These are phyloP conservation scores for Lipomyces anomalus DNA, from an alignment of 805 yeast genomes.

Conservation along the genomic window DNA sequence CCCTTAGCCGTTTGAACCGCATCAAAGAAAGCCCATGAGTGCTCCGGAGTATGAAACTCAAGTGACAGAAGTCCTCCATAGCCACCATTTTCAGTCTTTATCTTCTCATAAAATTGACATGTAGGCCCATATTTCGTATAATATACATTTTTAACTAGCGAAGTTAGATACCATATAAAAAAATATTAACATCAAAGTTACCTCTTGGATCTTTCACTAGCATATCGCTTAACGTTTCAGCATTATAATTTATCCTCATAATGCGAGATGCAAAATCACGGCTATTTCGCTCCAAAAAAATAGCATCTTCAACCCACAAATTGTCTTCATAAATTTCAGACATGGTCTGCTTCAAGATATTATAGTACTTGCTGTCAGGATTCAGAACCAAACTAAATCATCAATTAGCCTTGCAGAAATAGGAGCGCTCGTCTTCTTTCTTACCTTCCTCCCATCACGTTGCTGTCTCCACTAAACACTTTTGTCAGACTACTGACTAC, in stretches of 20 bases:
- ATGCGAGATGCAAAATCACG: conserved; percentile 75
- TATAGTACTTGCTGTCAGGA: conserved; percentile 51
- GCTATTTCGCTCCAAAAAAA: conserved; percentile 85
- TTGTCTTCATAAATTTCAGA: conserved; percentile 62
- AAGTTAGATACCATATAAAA: conserved; percentile 30
- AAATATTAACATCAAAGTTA: no score
- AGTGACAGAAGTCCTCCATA: conserved; percentile 79
- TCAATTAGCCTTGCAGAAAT: background rate
- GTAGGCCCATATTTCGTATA: conserved; percentile 61
- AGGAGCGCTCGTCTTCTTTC: background rate
- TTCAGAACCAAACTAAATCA: conserved; percentile 57
- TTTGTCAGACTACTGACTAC: conserved; percentile 84
- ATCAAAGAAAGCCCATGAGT: conserved; percentile 65
- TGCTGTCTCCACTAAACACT: conserved; percentile 88
- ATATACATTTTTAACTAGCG: conserved; percentile 55
- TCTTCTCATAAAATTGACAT: conserved; percentile 58
- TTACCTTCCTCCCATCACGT: conserved; percentile 93
- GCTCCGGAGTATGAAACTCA: conserved; percentile 52
- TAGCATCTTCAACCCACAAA: conserved; percentile 92
- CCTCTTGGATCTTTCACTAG: conserved; percentile 22
- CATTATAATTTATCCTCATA: conserved; percentile 36
- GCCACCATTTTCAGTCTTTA: conserved; percentile 63
- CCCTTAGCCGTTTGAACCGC: conserved; percentile 64
- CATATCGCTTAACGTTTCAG: conserved; percentile 36
- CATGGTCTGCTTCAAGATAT: conserved; percentile 43